A percentile compares a stretch with the other conserved stretches of the same genome.
Conservation (phyloP, 1,284 basidiomycete genomes). For the Schizophyllum amplum region DNA sequence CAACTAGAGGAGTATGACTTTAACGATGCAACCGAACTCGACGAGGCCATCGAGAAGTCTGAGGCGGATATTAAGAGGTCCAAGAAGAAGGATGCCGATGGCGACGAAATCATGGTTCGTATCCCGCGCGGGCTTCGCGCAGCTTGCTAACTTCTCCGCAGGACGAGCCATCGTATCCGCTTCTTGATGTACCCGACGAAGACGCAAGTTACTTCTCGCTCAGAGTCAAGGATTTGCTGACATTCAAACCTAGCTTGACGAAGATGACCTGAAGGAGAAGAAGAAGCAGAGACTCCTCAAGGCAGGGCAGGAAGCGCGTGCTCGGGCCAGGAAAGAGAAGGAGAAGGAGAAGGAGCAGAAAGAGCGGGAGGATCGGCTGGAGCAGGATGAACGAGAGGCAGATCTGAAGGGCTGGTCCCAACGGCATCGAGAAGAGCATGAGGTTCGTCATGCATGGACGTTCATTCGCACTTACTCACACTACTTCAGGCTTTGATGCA, state of each 20-base stretch:
- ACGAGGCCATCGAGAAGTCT: slow-evolving; percentile 72
- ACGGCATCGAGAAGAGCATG: slow-evolving; percentile 69
- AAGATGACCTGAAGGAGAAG: slow-evolving; percentile 93
- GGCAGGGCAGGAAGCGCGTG: slow-evolving; percentile 90
- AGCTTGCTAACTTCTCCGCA: slow-evolving; percentile 20
- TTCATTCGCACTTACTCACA: not conserved
- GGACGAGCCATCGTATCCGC: slow-evolving; percentile 84
- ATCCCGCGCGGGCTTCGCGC: slow-evolving; percentile 5
- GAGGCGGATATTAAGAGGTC: slow-evolving; percentile 60
- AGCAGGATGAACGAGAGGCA: slow-evolving; percentile 71
- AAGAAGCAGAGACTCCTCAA: slow-evolving; percentile 90
- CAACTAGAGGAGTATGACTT: slow-evolving; percentile 69
- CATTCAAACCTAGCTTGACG: slow-evolving; percentile 58
- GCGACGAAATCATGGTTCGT: slow-evolving; percentile 45
- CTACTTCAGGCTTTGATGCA: slow-evolving; percentile 60
- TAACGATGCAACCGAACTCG: slow-evolving; percentile 56
- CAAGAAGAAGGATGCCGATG: slow-evolving; percentile 66
- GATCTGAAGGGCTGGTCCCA: slow-evolving; percentile 70
- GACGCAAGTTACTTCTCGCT: slow-evolving; percentile 41
- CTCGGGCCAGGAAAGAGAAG: slow-evolving; percentile 83
- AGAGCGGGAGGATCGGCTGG: slow-evolving; percentile 64
- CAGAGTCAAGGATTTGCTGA: not conserved
- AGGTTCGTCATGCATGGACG: slow-evolving; percentile 38
- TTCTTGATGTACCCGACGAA: slow-evolving; percentile 86
- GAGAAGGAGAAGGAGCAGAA: slow-evolving; percentile 75